Evolutionary conservation across 176 grass and related monocot genomes (phyloP), one percentile per base, ranked within the genome.

Genomic region (Cymbopogon citratus): DNA sequence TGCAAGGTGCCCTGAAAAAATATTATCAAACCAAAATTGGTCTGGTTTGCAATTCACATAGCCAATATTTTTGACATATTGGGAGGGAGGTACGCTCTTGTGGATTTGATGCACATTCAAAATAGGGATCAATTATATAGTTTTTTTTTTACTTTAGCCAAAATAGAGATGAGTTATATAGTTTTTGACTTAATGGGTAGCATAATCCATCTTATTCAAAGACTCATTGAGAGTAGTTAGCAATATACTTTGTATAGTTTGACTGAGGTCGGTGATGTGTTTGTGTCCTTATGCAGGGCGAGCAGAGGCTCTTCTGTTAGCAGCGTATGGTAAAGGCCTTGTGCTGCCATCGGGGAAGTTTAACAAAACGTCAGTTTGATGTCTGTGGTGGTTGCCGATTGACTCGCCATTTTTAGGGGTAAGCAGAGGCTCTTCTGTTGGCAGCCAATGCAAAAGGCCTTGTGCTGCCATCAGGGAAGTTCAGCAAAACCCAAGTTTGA

Each of bases 241-340:
- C n/a, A n/a, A 11, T 46, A 12, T 83, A 63, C 12, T 77, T 66
- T 78, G 6, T 11, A 15, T 80, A 82, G 24, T 84, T 71, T 23
- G 43, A 18, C 16, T 73, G 21, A 45, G 66, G 6, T 39, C 0
- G 1, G 41, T 36, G 12, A 36, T 36, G 19, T 33, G 41, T 31
- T 63, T 65, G 40, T 24, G n/a, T 40, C 11, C 40, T 79, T 5
- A 45, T 61, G 24, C 73, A 98, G 95, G 95, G n/a, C 86, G 92
- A 87, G 96, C 96, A 60, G 95, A 98, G 61, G 26, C 92, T 73
- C 95, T 98, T 93, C 72, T 98, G 35, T 93, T 98, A 86, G 92
- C 96, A 1, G 90, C 96, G 2, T 98, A 95, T 72, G 96, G 92
- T 46, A 98, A 87, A 76, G 91, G 87, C 60, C 87, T 98, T 18